Evolutionary conservation across 345 rosid species (phyloP), one percentile per base, ranked within the genome.

Genomic region (Eucalyptus victrix): DNA sequence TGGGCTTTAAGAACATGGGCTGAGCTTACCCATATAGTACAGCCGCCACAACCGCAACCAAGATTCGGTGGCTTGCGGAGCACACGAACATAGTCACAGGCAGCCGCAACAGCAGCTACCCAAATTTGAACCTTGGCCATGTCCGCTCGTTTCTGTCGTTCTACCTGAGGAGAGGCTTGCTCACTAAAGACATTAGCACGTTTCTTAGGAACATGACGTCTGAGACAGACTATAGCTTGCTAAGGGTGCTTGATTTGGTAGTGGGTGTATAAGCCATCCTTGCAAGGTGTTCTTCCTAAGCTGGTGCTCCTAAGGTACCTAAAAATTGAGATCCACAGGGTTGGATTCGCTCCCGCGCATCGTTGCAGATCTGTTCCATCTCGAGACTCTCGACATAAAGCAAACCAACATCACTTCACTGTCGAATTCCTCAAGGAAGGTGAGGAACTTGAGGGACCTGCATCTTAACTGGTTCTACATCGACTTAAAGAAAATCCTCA

Each of bases 261-360:
- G 87, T 56, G 89, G 32, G 90, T 90, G 3, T 90, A 87, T 62
- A 88, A 88, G 62, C 92, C 93, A 4, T 49, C 87, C 83, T 80
- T 92, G 13, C 87, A 89, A 4, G 72, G 72, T 14, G 37, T 65
- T 9, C 37, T 91, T 4, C 80, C 69, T 23, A 87, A 87, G 45
- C 69, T 91, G 53, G 83, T 49, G 58, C 86, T 65, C 7, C 37
- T 92, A 92, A 24, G 87, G 90, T 90, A 92, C 88, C 72, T 92
- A 26, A 91, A 91, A 49, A 49, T 81, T 90, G 91, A 90, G 93
- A 42, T 90, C 89, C n/a, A 91, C 92, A 12, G 86, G 28, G 13
- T 8, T 91, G 26, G 91, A 87, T 34, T 23, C 2, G 8, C 76
- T 90, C 86, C 90, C 90, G 23, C 0, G 69, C 30, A n/a, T n/a